phyloP scores from a whole-genome alignment of 345 rosid genomes.

The Tarenaya hassleriana region DNA sequence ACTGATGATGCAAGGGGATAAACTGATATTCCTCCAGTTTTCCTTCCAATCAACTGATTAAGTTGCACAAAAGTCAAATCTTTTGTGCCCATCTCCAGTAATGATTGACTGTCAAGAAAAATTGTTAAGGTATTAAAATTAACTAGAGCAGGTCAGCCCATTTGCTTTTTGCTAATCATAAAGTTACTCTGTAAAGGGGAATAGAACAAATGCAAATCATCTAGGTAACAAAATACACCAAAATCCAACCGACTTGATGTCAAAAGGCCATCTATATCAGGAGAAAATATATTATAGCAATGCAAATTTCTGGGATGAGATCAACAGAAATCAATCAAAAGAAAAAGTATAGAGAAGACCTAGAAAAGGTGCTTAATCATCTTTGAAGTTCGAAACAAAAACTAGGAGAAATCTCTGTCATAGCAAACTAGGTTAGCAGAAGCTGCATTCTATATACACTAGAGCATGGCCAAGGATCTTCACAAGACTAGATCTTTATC shows the following conservation, averaged over 20 bases:
- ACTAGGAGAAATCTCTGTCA: not conserved
- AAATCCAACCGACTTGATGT: no score
- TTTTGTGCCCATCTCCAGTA: slow-evolving; percentile 96
- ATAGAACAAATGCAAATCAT: not conserved
- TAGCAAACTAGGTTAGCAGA: not conserved
- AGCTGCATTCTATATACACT: not conserved
- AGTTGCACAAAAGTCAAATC: slow-evolving; percentile 91
- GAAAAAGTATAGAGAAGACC: not conserved
- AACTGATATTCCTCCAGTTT: slow-evolving; percentile 96
- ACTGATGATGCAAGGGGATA: slow-evolving; percentile 89
- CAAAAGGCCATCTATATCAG: no score
- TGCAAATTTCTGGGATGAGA: slow-evolving; percentile 1
- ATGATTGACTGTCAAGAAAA: slow-evolving; percentile 58
- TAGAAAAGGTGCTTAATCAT: not conserved
- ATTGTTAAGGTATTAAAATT: slow-evolving; percentile 4
- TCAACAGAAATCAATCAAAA: not conserved
- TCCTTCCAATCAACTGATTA: slow-evolving; percentile 96
- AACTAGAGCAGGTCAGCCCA: not conserved
- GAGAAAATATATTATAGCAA: not conserved
- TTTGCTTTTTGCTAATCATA: not conserved
- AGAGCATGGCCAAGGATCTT: slow-evolving; percentile 8
- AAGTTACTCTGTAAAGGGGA: not conserved
- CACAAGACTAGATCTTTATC: no score
- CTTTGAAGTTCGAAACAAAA: not conserved
- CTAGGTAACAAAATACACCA: no score